phyloP scores from a whole-genome alignment of 352 stramenopile species.

The Chloridella minuta region DNA sequence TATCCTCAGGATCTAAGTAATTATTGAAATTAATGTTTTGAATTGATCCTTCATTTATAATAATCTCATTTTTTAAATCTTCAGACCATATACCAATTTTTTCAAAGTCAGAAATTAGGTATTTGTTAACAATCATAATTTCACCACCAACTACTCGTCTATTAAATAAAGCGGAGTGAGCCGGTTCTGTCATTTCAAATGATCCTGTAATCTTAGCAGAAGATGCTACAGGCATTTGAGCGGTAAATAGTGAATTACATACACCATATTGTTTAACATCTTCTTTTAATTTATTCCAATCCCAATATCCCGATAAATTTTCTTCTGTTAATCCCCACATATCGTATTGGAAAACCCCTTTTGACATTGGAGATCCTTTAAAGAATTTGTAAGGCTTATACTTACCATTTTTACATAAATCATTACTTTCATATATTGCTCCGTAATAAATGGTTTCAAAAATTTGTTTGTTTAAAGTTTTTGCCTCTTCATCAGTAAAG shows the following conservation, averaged over 20 bases:
- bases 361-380: slow-evolving; percentile 61
- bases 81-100: slow-evolving; percentile 31
- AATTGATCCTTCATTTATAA: background rate
- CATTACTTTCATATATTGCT: slow-evolving; percentile 64
- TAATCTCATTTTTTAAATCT: slow-evolving; percentile 26
- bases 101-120: slow-evolving; percentile 64
- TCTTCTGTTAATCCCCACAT: slow-evolving; percentile 38
- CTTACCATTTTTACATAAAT: slow-evolving; percentile 40
- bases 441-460: slow-evolving; percentile 99
- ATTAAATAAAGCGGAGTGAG: slow-evolving; percentile 98
- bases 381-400: slow-evolving; percentile 82
- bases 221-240: slow-evolving; percentile 92
- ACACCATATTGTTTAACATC: slow-evolving; percentile 34
- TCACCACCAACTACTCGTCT: slow-evolving; percentile 82
- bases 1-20: too few relatives aligned
- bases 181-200: slow-evolving; percentile 94
- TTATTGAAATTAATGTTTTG: too few relatives aligned
- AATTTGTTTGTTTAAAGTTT: slow-evolving; percentile 80
- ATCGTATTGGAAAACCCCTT: slow-evolving; percentile 91
- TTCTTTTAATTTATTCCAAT: too few relatives aligned
- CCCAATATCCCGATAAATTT: too few relatives aligned
- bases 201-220: slow-evolving; percentile 96
- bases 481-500: slow-evolving; percentile 60
- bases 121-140: slow-evolving; percentile 98
- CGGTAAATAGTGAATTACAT: slow-evolving; percentile 89